Base-by-base conservation (phyloP, 2,329 filamentous ascomycete genomes). In the Fusarium globosum region DNA sequence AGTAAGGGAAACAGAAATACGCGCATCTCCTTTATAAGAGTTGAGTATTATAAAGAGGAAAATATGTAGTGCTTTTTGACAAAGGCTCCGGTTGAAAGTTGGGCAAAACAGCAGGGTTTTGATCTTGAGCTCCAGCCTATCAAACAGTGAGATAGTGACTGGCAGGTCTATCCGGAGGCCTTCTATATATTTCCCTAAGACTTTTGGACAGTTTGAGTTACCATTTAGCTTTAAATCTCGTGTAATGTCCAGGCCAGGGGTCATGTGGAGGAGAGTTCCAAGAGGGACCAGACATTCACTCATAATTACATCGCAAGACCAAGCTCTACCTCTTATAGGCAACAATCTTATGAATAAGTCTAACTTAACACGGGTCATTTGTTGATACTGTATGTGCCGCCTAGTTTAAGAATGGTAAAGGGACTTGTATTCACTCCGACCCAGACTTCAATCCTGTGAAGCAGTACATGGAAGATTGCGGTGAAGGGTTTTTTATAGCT, bases 291-390 rank as follows among this genome's bases (percentile, higher is more conserved):
- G 11, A 53, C 4, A 39, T 26, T 53, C 35, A 53, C 23, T 38
- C 35, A 6, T 39, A 28, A 11, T 13, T 21, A 21, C 20, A 26
- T 53, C 11, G 7, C 35, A 39, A 28, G 18, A 39, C 35, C 35
- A 53, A 53, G 18, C 20, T 28, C 35, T 38, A 20, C n/a, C 7
- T 28, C 10, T 53, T 9, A 26, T 15, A 21, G 2, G 10, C 2
- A 38, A 13, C 4, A 26, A 5, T 16, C 35, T 53, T 38, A 16
- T 10, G 1, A 4, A 0, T 38, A 21, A 16, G 0, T 2, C 0
- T 38, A 21, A 16, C 10, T 26, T 21, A 1, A 13, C 12, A 15
- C 23, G 28, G 5, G 9, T 3, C 18, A 53, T 53, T 38, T 39
- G 2, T 7, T 21, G 3, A 21, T 16, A 2, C 23, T 14, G 5